phyloP scores from a whole-genome alignment of 441 rosid genomes.

The Viola pubescens region DNA sequence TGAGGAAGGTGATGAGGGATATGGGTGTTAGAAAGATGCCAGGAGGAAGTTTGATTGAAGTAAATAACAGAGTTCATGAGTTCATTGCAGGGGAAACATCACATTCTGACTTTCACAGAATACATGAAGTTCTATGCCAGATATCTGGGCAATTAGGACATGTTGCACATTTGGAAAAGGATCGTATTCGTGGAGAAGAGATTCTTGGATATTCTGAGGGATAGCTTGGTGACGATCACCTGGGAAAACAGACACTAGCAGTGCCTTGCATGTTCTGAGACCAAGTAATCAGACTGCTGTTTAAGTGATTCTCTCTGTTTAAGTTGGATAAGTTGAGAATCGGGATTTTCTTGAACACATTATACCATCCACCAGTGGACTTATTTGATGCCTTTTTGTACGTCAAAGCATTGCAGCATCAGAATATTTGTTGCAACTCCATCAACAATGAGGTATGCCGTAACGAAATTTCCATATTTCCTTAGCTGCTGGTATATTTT shows the following conservation, averaged over 20 bases:
- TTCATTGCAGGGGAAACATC: slow-evolving; percentile 50
- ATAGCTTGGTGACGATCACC: background rate
- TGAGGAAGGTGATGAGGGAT: slow-evolving; percentile 57
- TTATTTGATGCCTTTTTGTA: background rate
- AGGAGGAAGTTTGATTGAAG: slow-evolving; percentile 58
- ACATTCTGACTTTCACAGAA: slow-evolving; percentile 33
- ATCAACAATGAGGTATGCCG: too few species aligned
- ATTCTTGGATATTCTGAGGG: background rate
- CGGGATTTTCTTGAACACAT: too few species aligned
- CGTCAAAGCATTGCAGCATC: too few species aligned
- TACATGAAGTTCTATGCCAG: slow-evolving; percentile 21
- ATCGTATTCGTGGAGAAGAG: background rate
- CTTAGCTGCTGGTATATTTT: background rate
- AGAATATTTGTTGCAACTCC: too few species aligned
- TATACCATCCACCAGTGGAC: background rate
- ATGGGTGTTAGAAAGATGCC: slow-evolving; percentile 46
- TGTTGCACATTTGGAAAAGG: background rate
- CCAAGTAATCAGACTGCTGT: background rate
- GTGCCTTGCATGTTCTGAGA: background rate
- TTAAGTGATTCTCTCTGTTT: background rate
- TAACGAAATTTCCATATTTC: too few species aligned
- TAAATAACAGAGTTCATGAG: slow-evolving; percentile 37
- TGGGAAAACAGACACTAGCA: background rate
- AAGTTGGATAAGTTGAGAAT: background rate
- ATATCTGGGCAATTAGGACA: background rate